Base-by-base conservation (phyloP, 208 protist genomes). In the Polymyxa betae region DNA sequence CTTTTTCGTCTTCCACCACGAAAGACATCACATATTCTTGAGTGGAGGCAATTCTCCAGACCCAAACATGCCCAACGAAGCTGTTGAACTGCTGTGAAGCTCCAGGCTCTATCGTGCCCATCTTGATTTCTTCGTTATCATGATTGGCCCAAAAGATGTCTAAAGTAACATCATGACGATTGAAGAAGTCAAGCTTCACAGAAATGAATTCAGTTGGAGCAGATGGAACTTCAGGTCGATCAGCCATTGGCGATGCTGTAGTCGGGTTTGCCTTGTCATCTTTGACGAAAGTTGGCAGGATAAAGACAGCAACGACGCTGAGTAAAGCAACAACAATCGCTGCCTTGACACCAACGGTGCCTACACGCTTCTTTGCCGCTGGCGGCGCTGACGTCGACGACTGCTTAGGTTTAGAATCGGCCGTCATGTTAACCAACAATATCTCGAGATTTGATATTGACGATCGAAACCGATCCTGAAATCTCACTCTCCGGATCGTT, bases 91-190 rank as follows among this genome's bases (percentile, higher is more conserved):
- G 35, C n/a, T 43, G 5, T 5, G 16, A 38, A n/a, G 5, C n/a
- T 5, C n/a, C n/a, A 38, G 72, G 35, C 16, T 5, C 72, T 5
- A 82, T 82, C 10, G 72, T 82, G n/a, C 35, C 72, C 72, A 82
- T 82, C n/a, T 82, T 82, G 12, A 82, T n/a, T n/a, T 82, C 72
- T 43, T 5, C 35, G 16, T n/a, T n/a, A n/a, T 82, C n/a, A 20
- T 35, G 16, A 82, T 82, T 82, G n/a, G 72, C 40, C 72, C 72
- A 82, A 35, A 38, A 43, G 16, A 43, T 20, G n/a, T 82, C 72
- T 12, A 35, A 20, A 35, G 5, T n/a, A 5, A 40, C 72, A 40
- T 82, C 35, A 35, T 35, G n/a, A 5, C 16, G 5, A 82, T 43
- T 82, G 72, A 12, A 20, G 35, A 82, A 43, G 72, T 60, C 49